phyloP scores from a whole-genome alignment of 2,329 filamentous ascomycete genomes.

The Nakataea oryzae region DNA sequence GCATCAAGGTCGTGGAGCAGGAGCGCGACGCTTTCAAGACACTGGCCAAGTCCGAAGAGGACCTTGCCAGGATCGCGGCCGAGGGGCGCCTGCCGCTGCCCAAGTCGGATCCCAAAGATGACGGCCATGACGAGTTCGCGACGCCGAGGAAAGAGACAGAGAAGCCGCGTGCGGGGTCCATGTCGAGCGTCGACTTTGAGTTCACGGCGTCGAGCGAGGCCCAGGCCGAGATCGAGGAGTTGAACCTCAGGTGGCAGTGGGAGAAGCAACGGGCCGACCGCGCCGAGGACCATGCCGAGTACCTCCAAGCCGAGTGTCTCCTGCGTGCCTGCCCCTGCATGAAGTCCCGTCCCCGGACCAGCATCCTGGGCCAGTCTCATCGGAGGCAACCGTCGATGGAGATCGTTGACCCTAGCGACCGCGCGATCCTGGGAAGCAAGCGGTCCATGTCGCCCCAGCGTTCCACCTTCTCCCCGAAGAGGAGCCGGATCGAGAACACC shows the following conservation, averaged over 20 bases:
- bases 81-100: constrained; percentile 62
- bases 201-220: constrained; percentile 45
- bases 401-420: constrained; percentile 30
- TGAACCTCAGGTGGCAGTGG: constrained; percentile 42
- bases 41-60: constrained; percentile 60
- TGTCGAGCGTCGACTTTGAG: constrained; percentile 37
- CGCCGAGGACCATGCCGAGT: constrained; percentile 64
- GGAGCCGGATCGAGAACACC: constrained; percentile 20
- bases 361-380: constrained; percentile 17
- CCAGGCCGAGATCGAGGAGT: constrained; percentile 47
- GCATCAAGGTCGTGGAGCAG: constrained; percentile 55
- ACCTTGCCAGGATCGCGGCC: constrained; percentile 57
- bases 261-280: constrained; percentile 54
- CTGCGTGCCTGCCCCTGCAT: constrained; percentile 56
- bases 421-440: constrained; percentile 29
- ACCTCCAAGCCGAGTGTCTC: constrained; percentile 64
- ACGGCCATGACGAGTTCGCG: constrained; percentile 42
- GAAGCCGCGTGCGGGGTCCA: constrained; percentile 31
- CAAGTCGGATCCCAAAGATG: constrained; percentile 22
- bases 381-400: constrained; percentile 24
- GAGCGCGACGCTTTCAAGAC: constrained; percentile 67
- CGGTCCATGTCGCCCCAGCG: constrained; percentile 16
- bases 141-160: constrained; percentile 41
- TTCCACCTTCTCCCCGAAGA: constrained; percentile 18
- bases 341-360: constrained; percentile 24